Evolutionary conservation across 2,329 filamentous ascomycete genomes (phyloP).

Genomic region (Talaromyces sp.): DNA sequence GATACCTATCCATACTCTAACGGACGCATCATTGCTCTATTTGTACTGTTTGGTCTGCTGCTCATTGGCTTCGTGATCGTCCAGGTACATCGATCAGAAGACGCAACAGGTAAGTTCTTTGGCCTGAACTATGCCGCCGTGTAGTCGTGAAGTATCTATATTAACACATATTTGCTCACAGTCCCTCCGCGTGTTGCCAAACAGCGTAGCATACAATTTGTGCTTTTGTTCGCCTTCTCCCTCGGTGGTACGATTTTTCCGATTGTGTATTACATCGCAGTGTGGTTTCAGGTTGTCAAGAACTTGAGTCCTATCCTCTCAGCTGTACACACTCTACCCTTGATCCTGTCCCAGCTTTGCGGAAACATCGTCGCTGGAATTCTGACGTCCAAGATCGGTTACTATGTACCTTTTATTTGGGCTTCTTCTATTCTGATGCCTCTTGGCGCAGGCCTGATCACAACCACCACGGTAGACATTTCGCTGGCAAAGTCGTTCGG

Average conservation of each 20-base stretch:
- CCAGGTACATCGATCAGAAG: background rate
- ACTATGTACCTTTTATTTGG: background rate
- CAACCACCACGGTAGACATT: slow-evolving; percentile 19
- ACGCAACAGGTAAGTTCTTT: background rate
- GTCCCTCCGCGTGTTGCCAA: background rate
- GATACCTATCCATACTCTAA: background rate
- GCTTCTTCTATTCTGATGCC: background rate
- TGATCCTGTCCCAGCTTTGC: background rate
- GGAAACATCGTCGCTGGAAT: background rate
- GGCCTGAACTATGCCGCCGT: no score
- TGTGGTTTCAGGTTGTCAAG: background rate
- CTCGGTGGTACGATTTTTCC: background rate
- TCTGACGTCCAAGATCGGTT: background rate
- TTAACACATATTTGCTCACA: background rate
- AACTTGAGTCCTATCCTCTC: background rate
- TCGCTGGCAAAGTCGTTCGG: slow-evolving; percentile 27
- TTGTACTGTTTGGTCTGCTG: background rate
- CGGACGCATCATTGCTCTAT: background rate
- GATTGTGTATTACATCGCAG: background rate
- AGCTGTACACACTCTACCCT: background rate
- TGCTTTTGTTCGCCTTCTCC: background rate
- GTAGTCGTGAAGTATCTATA: background rate
- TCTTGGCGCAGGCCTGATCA: slow-evolving; percentile 7
- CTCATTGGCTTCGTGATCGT: background rate
- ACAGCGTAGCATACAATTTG: background rate